Base-by-base conservation (phyloP, 2,329 filamentous ascomycete species). In the Fusarium sp. region DNA sequence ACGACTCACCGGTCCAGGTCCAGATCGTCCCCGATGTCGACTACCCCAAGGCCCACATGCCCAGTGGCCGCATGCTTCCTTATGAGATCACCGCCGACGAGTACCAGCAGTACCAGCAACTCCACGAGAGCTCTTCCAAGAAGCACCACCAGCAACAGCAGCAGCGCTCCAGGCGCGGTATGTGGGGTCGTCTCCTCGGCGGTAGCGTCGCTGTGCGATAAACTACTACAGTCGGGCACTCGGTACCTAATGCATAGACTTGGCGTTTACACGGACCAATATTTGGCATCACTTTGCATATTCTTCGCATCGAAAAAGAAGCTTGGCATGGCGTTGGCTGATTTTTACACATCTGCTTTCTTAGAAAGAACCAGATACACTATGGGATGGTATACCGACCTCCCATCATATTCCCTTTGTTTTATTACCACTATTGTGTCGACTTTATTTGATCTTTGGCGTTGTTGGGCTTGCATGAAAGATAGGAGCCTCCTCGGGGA, bases 61-160 rank as follows among this genome's bases (percentile, higher is more conserved):
- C 77, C 22, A 72, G 73, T 68, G 71, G 72, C 22, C 74, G 77
- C 54, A 77, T 84, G 67, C 83, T 88, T 6, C 85, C 86, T 7
- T 88, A 88, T 76, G 86, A 88, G 78, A 86, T 88, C 71, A 83
- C 82, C 63, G 73, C 79, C 34, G 85, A 88, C 26, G 83, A 88
- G 62, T 81, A 87, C 62, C 81, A 82, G 36, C 71, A 73, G 49
- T 71, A 73, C 48, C 70, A 74, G 63, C 81, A 83, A 58, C 75
- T 86, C 44, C 83, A 87, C 64, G 82, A 86, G 49, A 81, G 78
- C 40, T 77, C 78, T 45, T 75, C 74, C 62, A 85, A 83, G 77
- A 86, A 86, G 80, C 45, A 64, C 31, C 83, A 85, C 46, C 81
- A 86, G 78, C 83, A 85, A 36, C 81, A 81, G 80, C 83, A 85